Percentiles rank a stretch among this genome's conserved stretches.
Evolutionary conservation across 2,329 filamentous ascomycete species (phyloP).

Genomic region (Metarhizium humberi): DNA sequence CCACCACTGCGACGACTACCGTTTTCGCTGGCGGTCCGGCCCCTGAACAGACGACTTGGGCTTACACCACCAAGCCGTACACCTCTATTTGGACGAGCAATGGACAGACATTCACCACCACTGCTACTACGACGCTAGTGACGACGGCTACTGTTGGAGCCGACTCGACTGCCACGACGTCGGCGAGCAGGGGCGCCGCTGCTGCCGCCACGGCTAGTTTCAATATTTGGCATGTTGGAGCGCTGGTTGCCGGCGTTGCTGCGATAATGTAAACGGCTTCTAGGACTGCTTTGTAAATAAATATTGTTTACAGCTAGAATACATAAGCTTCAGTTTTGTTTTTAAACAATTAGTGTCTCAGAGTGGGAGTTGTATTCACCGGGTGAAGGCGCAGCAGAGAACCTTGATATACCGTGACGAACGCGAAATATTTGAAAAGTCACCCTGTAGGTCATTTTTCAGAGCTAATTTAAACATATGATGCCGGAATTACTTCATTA

Average conservation of each 20-base stretch:
- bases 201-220: not conserved
- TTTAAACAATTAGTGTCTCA: not conserved
- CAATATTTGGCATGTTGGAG: not conserved
- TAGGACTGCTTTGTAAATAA: not conserved
- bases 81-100: not conserved
- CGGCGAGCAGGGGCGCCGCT: not conserved
- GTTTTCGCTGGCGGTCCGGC: not conserved
- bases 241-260: not conserved
- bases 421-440: too few species aligned
- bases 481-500: too few species aligned
- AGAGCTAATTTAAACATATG: too few species aligned
- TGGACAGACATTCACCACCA: not conserved
- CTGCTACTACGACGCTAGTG: not conserved
- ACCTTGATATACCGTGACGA: too few species aligned
- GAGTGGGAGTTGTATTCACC: too few species aligned
- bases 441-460: too few species aligned
- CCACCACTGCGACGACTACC: not conserved
- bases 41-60: not conserved
- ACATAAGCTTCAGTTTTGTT: not conserved
- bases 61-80: not conserved
- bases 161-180: not conserved
- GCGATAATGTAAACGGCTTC: not conserved
- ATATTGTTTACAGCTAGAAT: not conserved
- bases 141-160: not conserved
- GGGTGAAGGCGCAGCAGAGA: too few species aligned